phyloP scores from a whole-genome alignment of 2,329 filamentous ascomycete genomes.

The Aspergillus spinulosporus region DNA sequence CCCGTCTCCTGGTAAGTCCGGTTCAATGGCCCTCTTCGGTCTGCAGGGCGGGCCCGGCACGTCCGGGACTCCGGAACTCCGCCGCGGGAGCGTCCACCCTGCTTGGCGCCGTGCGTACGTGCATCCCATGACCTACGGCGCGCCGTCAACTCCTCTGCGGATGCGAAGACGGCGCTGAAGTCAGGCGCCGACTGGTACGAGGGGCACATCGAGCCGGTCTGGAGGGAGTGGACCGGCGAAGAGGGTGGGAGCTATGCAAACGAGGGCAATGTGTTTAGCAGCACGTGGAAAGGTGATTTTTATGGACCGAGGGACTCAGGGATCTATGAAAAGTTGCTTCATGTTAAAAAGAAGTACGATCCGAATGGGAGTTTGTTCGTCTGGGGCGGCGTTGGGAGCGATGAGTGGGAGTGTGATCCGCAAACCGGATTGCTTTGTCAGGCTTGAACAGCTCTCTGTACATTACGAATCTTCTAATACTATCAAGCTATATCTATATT shows the following conservation, averaged over 20 bases:
- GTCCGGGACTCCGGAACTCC: not conserved
- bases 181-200: constrained; percentile 15
- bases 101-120: constrained; percentile 1
- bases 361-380: constrained; percentile 23
- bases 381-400: constrained; percentile 23
- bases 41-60: not conserved
- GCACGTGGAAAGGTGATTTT: constrained; percentile 26
- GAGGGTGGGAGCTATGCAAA: constrained; percentile 29
- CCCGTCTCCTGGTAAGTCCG: rapidly evolving
- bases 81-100: not conserved
- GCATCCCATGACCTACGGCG: not conserved
- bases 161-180: not conserved
- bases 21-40: not conserved
- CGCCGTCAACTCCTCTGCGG: not conserved
- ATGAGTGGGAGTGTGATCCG: constrained; percentile 25
- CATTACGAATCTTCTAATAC: no score
- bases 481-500: no score
- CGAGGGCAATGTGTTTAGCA: constrained; percentile 21
- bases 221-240: constrained; percentile 28
- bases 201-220: constrained; percentile 21
- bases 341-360: constrained; percentile 34
- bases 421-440: constrained; percentile 20
- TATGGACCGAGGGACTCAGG: constrained; percentile 17
- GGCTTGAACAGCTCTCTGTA: not conserved
- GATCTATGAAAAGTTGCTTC: constrained; percentile 29